Percentiles rank a stretch among this genome's conserved stretches.
Conservation (phyloP, 2,329 filamentous ascomycete genomes). For the Botryotinia narcissicola region DNA sequence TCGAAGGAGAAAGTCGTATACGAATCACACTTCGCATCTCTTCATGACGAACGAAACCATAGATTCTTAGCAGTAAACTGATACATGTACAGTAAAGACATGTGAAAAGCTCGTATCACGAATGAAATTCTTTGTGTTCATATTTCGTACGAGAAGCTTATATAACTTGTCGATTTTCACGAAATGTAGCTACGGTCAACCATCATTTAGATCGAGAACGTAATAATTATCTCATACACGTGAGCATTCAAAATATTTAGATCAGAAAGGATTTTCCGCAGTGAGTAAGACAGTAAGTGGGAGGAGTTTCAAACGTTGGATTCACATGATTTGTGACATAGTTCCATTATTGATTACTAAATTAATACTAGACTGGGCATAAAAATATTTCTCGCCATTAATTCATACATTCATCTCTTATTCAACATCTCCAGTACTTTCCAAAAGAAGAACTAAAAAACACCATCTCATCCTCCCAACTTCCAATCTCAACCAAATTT, state of each 20-base stretch:
- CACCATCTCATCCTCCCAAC: neutral
- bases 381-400: fast-evolving
- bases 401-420: neutral
- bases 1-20: neutral
- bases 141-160: neutral
- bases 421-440: neutral
- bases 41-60: neutral
- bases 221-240: fast-evolving
- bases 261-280: neutral
- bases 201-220: neutral
- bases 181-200: neutral
- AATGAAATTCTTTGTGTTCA: neutral
- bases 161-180: neutral
- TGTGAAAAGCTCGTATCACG: neutral
- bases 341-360: fast-evolving
- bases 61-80: neutral
- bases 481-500: neutral
- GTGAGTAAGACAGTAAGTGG: neutral
- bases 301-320: neutral
- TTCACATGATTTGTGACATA: neutral
- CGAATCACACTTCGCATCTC: neutral
- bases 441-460: neutral
- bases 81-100: neutral
- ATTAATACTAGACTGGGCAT: neutral
- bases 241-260: neutral